Evolutionary conservation across 768 basidiomycete species (phyloP).

Genomic region (Podaxis sp.): DNA sequence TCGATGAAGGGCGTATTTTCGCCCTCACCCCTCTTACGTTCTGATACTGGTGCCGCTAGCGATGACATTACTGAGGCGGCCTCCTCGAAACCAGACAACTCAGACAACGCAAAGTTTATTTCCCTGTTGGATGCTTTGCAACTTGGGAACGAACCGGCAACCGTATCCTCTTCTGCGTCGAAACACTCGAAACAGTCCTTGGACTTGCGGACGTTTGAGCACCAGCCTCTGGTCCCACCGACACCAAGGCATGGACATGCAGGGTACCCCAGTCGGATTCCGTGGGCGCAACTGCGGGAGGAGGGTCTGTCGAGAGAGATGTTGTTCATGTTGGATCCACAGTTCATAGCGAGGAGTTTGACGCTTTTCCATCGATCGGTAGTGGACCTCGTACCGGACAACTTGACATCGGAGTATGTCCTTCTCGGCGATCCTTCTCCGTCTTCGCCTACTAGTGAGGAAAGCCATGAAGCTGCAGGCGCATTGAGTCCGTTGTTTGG

Average conservation of each 20-base stretch:
- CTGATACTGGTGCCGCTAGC: constrained; percentile 5
- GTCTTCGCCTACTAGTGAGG: neutral
- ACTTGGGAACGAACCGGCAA: constrained; percentile 3
- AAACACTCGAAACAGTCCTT: constrained; percentile 19
- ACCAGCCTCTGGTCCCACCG: constrained; percentile 23
- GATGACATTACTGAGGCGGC: constrained; percentile 11
- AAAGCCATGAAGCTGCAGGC: constrained; percentile 12
- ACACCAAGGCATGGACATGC: constrained; percentile 8
- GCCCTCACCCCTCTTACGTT: constrained; percentile 43
- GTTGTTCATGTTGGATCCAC: constrained; percentile 61
- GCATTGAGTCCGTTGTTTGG: constrained; percentile 51
- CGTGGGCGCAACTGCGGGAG: constrained; percentile 55
- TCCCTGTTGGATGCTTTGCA: constrained; percentile 48
- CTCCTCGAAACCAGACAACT: constrained; percentile 49
- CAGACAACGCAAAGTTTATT: constrained; percentile 31
- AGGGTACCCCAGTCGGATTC: constrained; percentile 24
- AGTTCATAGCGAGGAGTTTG: constrained; percentile 63
- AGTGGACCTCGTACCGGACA: constrained; percentile 50
- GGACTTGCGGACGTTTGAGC: constrained; percentile 26
- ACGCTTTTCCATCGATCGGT: constrained; percentile 58
- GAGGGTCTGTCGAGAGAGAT: constrained; percentile 72
- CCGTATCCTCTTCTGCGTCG: constrained; percentile 14
- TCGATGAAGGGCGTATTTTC: constrained; percentile 57
- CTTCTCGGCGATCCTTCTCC: constrained; percentile 30
- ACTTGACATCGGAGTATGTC: constrained; percentile 48